phyloP scores from a whole-genome alignment of 1,139 yeast species.

The Arxiozyma slooffiae region DNA sequence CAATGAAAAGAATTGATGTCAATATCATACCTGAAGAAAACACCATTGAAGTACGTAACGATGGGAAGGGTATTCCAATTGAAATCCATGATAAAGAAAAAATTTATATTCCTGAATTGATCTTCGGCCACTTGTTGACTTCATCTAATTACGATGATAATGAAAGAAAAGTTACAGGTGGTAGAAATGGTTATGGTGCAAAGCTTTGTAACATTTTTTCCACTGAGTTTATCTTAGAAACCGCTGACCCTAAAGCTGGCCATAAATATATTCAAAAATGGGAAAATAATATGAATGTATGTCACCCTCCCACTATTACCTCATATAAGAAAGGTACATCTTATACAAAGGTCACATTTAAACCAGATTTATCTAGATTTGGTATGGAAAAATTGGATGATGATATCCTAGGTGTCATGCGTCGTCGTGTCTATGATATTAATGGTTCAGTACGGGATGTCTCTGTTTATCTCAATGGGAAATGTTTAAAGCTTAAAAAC shows the following conservation, averaged over 20 bases:
- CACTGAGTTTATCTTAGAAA: slow-evolving; percentile 76
- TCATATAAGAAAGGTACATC: slow-evolving; percentile 44
- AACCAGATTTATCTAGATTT: slow-evolving; percentile 79
- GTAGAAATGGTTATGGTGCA: slow-evolving; percentile 98
- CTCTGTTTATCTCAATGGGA: slow-evolving; percentile 69
- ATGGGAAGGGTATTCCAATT: slow-evolving; percentile 92
- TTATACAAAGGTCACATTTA: slow-evolving; percentile 79
- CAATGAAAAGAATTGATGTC: slow-evolving; percentile 79
- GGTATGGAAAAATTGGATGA: slow-evolving; percentile 75
- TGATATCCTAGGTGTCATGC: slow-evolving; percentile 72
- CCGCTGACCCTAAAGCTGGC: slow-evolving; percentile 65
- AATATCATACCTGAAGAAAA: slow-evolving; percentile 67
- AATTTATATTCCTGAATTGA: slow-evolving; percentile 90
- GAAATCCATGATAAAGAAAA: slow-evolving; percentile 89
- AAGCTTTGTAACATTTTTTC: slow-evolving; percentile 90
- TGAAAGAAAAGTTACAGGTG: slow-evolving; percentile 94
- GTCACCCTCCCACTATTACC: slow-evolving; percentile 67
- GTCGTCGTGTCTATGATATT: slow-evolving; percentile 90
- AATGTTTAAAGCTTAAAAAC: slow-evolving; percentile 54
- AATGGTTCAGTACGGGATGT: slow-evolving; percentile 92
- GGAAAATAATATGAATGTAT: slow-evolving; percentile 75
- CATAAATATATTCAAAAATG: slow-evolving; percentile 71
- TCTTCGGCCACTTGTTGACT: slow-evolving; percentile 89
- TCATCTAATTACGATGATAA: slow-evolving; percentile 95
- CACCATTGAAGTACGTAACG: slow-evolving; percentile 72